A percentile compares a stretch with the other conserved stretches of the same genome.
Evolutionary conservation across 805 yeast species (phyloP).

Genomic region (Candida railenensis): DNA sequence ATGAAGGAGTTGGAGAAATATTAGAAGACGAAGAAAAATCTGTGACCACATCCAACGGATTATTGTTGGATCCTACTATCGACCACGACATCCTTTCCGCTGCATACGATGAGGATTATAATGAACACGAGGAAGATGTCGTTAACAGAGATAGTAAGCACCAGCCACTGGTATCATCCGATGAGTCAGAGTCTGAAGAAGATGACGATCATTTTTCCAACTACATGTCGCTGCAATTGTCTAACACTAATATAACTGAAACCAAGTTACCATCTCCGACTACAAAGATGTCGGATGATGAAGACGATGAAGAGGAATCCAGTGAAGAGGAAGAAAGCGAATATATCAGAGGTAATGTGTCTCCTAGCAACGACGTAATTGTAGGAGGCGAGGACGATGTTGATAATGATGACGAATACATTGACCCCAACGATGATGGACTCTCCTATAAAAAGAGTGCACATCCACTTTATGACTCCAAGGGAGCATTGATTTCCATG

Average conservation of each 20-base stretch:
- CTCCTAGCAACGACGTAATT: slow-evolving; percentile 65
- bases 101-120: slow-evolving; percentile 26
- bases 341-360: slow-evolving; percentile 14
- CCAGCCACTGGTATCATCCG: slow-evolving; percentile 19
- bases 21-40: slow-evolving; percentile 29
- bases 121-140: slow-evolving; percentile 29
- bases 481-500: slow-evolving; percentile 16
- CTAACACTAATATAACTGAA: slow-evolving; percentile 31
- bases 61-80: slow-evolving; percentile 28
- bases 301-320: slow-evolving; percentile 10
- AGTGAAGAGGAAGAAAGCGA: slow-evolving; percentile 11
- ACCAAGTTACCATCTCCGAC: slow-evolving; percentile 29
- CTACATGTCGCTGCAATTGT: slow-evolving; percentile 75
- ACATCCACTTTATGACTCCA: slow-evolving; percentile 59
- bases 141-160: slow-evolving; percentile 22
- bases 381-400: slow-evolving; percentile 78
- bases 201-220: slow-evolving; percentile 62
- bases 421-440: slow-evolving; percentile 82
- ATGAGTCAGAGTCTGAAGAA: slow-evolving; percentile 37
- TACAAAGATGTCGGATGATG: slow-evolving; percentile 18
- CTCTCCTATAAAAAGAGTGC: slow-evolving; percentile 63
- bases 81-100: slow-evolving; percentile 29
- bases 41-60: slow-evolving; percentile 10
- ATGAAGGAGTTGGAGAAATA: slow-evolving; percentile 38
- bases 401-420: slow-evolving; percentile 64